phyloP scores from a whole-genome alignment of 495 filamentous ascomycete species.

The Penicillium atrosanguineum region DNA sequence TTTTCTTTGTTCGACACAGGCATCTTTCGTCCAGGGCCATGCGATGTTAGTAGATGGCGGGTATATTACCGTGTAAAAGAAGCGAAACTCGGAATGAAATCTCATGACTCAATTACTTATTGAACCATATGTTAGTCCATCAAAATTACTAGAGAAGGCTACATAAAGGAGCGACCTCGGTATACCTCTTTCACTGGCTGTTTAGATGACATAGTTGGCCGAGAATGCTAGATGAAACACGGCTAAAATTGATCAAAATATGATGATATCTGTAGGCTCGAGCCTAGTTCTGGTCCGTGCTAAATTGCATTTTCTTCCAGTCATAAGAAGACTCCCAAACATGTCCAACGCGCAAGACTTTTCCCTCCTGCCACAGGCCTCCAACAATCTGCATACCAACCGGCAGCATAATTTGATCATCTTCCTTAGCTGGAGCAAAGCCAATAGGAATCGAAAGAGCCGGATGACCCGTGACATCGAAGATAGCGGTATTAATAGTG shows the following conservation, averaged over 20 bases:
- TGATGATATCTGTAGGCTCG: neutral
- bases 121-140: neutral
- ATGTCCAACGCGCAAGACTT: constrained; percentile 47
- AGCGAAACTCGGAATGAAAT: neutral
- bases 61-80: constrained; percentile 37
- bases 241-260: neutral
- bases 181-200: neutral
- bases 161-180: too few species aligned
- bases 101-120: neutral
- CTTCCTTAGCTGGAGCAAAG: constrained; percentile 41
- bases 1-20: constrained; percentile 46
- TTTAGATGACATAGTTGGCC: neutral
- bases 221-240: neutral
- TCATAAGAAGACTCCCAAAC: constrained; percentile 50
- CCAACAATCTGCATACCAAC: constrained; percentile 60
- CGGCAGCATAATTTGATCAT: constrained; percentile 45
- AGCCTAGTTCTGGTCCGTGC: constrained; percentile 6
- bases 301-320: constrained; percentile 40
- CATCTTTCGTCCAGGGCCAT: constrained; percentile 51
- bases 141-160: neutral
- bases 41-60: constrained; percentile 54
- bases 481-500: constrained; percentile 54
- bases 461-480: constrained; percentile 58
- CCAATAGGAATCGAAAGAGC: constrained; percentile 56
- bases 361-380: constrained; percentile 36